Base-by-base conservation (phyloP, 768 basidiomycete species). In the Tubosaeta sp. region DNA sequence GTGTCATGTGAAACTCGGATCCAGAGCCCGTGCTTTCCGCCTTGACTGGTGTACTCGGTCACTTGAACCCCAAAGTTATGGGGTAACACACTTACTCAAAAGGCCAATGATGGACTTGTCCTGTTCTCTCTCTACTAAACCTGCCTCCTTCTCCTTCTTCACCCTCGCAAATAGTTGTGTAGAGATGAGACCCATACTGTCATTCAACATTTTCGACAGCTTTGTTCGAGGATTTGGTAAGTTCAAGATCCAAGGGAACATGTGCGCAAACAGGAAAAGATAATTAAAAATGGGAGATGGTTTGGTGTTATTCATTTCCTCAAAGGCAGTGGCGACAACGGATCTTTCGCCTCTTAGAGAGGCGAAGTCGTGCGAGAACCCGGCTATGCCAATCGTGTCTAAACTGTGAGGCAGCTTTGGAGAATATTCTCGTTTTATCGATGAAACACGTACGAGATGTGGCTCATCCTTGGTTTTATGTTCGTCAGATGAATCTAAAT, bases 281-380 rank as follows among this genome's bases (percentile, higher is more conserved):
- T 54, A 44, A 19, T 55, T 24, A 25, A 60, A 51, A 16, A 58
- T 13, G 16, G 62, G 62, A 6, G 34, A 53, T 6, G 46, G 55
- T 21, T 64, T 56, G 9, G 59, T 50, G 21, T 70, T 63, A 35
- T 59, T 60, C 24, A 61, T 60, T 4, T 50, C 50, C 4, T 62
- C 55, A 4, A 73, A 66, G 1, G 62, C 49, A 6, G 61, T 52
- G 11, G 50, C 32, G 6, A 50, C 39, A 3, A 39, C 27, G 0
- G 46, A 46, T 35, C 24, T 39, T 46, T 72, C 60, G 8, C 76
- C 75, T 8, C 64, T 59, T 13, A 77, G 69, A 3, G 73, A 61
- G n/a, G 64, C 70, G 51, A 78, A 78, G 59, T 77, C 70, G 52
- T 77, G 71, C 1, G 73, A 72, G 56, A 78, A 76, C 1, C 76